phyloP scores from a whole-genome alignment of 495 filamentous ascomycete genomes.

The Parathielavia hyrcaniae region DNA sequence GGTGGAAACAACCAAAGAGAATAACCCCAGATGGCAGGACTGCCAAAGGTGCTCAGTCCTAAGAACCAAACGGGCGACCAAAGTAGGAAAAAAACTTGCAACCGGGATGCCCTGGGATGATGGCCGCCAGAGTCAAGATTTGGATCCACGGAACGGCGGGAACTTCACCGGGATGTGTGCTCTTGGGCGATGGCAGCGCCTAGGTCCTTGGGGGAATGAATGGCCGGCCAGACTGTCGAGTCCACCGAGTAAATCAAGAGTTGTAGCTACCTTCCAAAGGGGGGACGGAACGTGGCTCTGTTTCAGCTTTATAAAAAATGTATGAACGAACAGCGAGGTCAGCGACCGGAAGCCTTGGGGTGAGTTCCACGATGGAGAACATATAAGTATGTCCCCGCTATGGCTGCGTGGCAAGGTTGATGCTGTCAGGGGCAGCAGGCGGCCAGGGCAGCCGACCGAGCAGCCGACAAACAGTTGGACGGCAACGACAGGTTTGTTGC shows the following conservation, averaged over 20 bases:
- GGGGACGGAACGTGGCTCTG: slow-evolving; percentile 15
- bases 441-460: slow-evolving; percentile 5
- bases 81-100: slow-evolving; percentile 26
- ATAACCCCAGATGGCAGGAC: slow-evolving; percentile 9
- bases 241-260: slow-evolving; percentile 16
- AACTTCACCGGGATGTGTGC: slow-evolving; percentile 31
- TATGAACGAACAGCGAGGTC: slow-evolving; percentile 10
- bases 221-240: slow-evolving; percentile 19
- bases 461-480: slow-evolving; percentile 10
- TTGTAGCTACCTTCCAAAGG: neutral
- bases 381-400: slow-evolving; percentile 28
- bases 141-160: slow-evolving; percentile 33
- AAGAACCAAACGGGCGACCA: slow-evolving; percentile 22
- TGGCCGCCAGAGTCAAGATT: slow-evolving; percentile 28
- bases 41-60: slow-evolving; percentile 14
- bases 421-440: slow-evolving; percentile 23
- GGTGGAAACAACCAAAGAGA: slow-evolving; percentile 14
- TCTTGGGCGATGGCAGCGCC: slow-evolving; percentile 20
- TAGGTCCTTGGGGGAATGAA: slow-evolving; percentile 21
- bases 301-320: slow-evolving; percentile 13
- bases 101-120: slow-evolving; percentile 31
- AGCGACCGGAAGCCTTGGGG: slow-evolving; percentile 10
- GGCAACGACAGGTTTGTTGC: slow-evolving; percentile 12
- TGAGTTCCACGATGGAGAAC: slow-evolving; percentile 24
- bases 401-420: slow-evolving; percentile 29